Evolutionary conservation across 768 basidiomycete species (phyloP).

Genomic region (Kwoniella shandongensis): DNA sequence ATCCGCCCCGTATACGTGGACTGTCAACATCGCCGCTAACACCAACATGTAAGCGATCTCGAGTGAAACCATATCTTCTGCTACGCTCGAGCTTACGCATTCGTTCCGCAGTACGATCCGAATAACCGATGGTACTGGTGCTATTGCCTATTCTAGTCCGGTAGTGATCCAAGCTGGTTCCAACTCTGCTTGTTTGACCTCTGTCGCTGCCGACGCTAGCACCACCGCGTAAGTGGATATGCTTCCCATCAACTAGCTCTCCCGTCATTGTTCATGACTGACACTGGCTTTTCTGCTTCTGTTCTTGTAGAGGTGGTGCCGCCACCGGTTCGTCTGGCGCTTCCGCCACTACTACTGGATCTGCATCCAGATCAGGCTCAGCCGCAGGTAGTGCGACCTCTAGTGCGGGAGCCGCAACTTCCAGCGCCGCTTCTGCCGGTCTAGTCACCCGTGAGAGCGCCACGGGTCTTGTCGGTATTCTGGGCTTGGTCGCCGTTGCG

Average conservation of each 20-base stretch:
- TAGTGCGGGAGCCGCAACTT: background rate
- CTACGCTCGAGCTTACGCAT: background rate
- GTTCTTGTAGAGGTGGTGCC: background rate
- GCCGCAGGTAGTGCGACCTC: slow-evolving; percentile 10
- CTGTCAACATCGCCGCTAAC: slow-evolving; percentile 30
- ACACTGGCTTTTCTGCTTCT: slow-evolving; percentile 5
- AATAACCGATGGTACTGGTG: slow-evolving; percentile 43
- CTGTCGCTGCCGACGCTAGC: slow-evolving; percentile 10
- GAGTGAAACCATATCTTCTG: background rate
- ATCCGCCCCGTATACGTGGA: slow-evolving; percentile 29
- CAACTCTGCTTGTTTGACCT: slow-evolving; percentile 33
- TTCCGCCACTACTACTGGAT: slow-evolving; percentile 18
- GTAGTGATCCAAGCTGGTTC: slow-evolving; percentile 46
- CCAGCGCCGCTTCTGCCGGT: slow-evolving; percentile 13
- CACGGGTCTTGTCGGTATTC: slow-evolving; percentile 6
- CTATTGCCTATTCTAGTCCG: slow-evolving; percentile 33
- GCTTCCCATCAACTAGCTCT: background rate
- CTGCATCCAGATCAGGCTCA: slow-evolving; percentile 20
- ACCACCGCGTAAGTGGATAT: slow-evolving; percentile 6
- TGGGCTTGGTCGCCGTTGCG: slow-evolving; percentile 16
- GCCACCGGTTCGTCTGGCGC: slow-evolving; percentile 9
- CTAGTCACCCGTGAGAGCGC: slow-evolving; percentile 10
- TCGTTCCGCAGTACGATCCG: slow-evolving; percentile 23
- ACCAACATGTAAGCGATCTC: slow-evolving; percentile 36
- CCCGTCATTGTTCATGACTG: background rate